These are phyloP conservation scores for Lactarius hatsudake DNA, from an alignment of 768 basidiomycete genomes.

Conservation along the genomic window DNA sequence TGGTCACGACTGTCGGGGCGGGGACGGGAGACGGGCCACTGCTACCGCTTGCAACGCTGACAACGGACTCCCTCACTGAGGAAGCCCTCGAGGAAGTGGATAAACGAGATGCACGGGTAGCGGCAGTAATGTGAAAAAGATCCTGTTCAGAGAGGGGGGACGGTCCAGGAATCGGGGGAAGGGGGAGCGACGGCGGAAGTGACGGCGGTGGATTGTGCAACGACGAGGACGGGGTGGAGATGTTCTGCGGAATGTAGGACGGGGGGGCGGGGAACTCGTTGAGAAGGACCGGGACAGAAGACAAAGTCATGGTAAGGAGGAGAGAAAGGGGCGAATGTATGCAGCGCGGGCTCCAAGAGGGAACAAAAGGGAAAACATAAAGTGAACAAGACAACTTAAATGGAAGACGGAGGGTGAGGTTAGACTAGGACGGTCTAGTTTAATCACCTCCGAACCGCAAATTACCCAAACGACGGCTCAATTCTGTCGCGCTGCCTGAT, in stretches of 20 bases:
- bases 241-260: constrained; percentile 34
- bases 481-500: background rate
- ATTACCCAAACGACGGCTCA: background rate
- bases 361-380: background rate
- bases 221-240: constrained; percentile 1
- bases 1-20: constrained; percentile 22
- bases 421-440: background rate
- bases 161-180: constrained; percentile 66
- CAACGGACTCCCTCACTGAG: constrained; percentile 31
- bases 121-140: constrained; percentile 41
- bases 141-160: constrained; percentile 53
- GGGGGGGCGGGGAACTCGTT: constrained; percentile 36
- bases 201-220: constrained; percentile 53
- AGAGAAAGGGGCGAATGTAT: constrained; percentile 7
- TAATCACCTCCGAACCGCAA: background rate
- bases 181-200: constrained; percentile 53
- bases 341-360: constrained; percentile 1
- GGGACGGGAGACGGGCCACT: constrained; percentile 29
- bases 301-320: background rate
- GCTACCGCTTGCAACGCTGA: constrained; percentile 29
- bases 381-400: background rate
- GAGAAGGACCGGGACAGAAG: constrained; percentile 32
- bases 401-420: background rate
- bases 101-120: constrained; percentile 35
- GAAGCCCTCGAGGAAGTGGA: constrained; percentile 31